Evolutionary conservation across 176 grass and related monocot genomes (phyloP).

Genomic region (Elymus sibiricus): DNA sequence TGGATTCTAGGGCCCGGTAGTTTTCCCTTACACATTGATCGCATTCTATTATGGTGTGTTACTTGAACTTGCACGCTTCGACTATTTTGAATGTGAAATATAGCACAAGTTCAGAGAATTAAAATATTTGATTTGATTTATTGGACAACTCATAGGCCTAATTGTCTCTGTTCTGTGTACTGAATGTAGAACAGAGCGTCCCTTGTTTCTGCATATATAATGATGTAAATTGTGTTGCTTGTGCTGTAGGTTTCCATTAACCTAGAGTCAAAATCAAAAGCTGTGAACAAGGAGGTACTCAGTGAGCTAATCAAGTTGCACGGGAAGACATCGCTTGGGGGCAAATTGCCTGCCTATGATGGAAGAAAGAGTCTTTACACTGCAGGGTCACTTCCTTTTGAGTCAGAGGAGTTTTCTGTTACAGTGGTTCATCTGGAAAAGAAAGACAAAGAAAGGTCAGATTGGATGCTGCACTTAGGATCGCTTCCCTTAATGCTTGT

Average conservation of each 20-base stretch:
- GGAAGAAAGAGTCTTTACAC: slow-evolving; percentile 88
- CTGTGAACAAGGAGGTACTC: slow-evolving; percentile 45
- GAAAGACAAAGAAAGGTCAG: slow-evolving; percentile 46
- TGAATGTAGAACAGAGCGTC: not conserved
- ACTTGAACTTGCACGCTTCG: not conserved
- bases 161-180: not conserved
- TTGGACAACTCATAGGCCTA: not conserved
- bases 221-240: not conserved
- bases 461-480: not conserved
- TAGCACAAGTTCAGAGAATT: no score
- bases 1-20: not conserved
- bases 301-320: slow-evolving; percentile 60
- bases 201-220: not conserved
- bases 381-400: slow-evolving; percentile 79
- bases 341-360: slow-evolving; percentile 70
- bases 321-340: slow-evolving; percentile 39
- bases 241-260: slow-evolving; percentile 48
- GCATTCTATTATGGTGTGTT: no score
- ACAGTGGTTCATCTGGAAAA: slow-evolving; percentile 51
- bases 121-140: not conserved
- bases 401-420: slow-evolving; percentile 57
- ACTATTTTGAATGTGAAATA: not conserved
- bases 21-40: not conserved
- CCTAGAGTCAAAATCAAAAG: slow-evolving; percentile 56
- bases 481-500: not conserved